Conservation (phyloP, 106 monocot species). For the Xerophyta viscosa region DNA sequence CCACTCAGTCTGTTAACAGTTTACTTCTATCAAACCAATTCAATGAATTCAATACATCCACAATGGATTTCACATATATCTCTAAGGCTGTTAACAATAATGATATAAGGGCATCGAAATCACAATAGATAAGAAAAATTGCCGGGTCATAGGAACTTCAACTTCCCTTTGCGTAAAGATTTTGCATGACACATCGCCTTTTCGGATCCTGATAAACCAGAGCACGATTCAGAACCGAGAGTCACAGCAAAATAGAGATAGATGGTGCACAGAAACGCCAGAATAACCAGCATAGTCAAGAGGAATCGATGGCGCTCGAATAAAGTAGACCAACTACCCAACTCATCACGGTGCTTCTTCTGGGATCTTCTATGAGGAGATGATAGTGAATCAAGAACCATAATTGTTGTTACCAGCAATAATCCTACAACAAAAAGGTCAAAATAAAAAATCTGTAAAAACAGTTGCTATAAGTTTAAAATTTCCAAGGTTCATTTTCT, state of each 20-base stretch:
- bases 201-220: constrained; percentile 46
- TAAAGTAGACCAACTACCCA: constrained; percentile 52
- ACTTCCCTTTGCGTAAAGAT: constrained; percentile 41
- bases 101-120: too few relatives aligned
- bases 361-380: constrained; percentile 77
- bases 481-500: too few relatives aligned
- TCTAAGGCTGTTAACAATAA: too few relatives aligned
- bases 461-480: too few relatives aligned
- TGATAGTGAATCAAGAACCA: constrained; percentile 56
- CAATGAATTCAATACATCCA: too few relatives aligned
- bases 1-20: too few relatives aligned
- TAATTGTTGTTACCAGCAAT: background rate
- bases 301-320: constrained; percentile 78
- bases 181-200: constrained; percentile 55
- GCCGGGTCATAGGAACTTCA: constrained; percentile 42
- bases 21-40: too few relatives aligned
- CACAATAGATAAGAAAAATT: too few relatives aligned
- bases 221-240: constrained; percentile 41
- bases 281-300: constrained; percentile 50
- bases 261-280: constrained; percentile 71
- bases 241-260: constrained; percentile 93
- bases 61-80: too few relatives aligned
- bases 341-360: constrained; percentile 52
- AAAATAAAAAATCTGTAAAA: background rate
- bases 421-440: background rate